These are phyloP conservation scores for Persicaria maculosa DNA, from an alignment of 148 eudicot genomes.

Conservation along the genomic window DNA sequence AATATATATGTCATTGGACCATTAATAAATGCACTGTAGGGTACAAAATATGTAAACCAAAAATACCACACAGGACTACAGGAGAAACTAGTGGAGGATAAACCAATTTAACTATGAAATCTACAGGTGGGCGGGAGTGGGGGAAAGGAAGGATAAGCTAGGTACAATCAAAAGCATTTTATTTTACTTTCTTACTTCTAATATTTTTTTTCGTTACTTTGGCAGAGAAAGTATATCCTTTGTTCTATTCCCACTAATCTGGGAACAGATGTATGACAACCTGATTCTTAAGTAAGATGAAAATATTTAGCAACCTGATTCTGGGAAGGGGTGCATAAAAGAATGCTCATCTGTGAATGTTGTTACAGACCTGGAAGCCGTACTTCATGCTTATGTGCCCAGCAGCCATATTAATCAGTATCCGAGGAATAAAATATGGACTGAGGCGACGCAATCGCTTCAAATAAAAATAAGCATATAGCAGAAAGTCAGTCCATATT, in stretches of 20 bases:
- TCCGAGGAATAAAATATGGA: conserved; percentile 90
- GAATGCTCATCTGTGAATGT: neutral
- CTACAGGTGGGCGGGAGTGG: neutral
- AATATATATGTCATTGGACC: neutral
- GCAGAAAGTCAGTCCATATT: neutral
- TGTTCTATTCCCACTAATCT: neutral
- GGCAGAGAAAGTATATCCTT: neutral
- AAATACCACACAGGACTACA: neutral
- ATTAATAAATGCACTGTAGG: neutral
- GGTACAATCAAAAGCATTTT: neutral
- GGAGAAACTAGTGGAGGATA: neutral
- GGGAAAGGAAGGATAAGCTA: neutral
- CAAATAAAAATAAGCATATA: conserved; percentile 11
- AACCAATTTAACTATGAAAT: neutral
- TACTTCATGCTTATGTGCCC: conserved; percentile 98
- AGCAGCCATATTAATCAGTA: conserved; percentile 95
- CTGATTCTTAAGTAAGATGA: neutral
- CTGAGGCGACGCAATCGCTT: conserved; percentile 89
- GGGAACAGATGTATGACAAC: neutral
- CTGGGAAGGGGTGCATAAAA: neutral
- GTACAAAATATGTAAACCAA: neutral
- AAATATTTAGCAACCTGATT: neutral
- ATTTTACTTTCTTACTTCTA: neutral
- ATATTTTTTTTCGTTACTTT: neutral
- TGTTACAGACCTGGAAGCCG: conserved; percentile 74